Conservation (phyloP, 371 early-diverging fungal genomes). For the Mucor racemosus region DNA sequence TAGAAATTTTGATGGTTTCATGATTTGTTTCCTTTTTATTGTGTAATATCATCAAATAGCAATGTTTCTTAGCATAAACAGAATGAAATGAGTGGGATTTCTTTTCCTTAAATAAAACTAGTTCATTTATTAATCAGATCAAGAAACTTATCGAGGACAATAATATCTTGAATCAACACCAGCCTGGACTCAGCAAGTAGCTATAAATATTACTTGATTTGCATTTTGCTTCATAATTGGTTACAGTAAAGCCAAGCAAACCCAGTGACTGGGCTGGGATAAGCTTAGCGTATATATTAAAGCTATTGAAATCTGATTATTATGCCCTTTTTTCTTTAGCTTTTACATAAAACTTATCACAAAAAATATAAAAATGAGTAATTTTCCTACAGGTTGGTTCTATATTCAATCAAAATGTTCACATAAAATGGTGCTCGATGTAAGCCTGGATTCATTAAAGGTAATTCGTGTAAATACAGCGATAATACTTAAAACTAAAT, state of each 20-base stretch:
- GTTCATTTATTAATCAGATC: too few relatives aligned
- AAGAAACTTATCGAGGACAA: too few relatives aligned
- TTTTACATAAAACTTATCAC: not conserved
- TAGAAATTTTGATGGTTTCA: too few relatives aligned
- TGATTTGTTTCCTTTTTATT: too few relatives aligned
- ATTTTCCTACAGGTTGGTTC: constrained; percentile 56
- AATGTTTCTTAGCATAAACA: too few relatives aligned
- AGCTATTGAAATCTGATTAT: not conserved
- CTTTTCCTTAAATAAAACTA: too few relatives aligned
- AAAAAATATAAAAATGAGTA: constrained; percentile 31
- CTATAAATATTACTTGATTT: not conserved
- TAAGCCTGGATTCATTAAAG: constrained; percentile 46
- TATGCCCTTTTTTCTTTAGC: not conserved
- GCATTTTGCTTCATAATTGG: not conserved
- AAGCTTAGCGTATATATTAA: not conserved
- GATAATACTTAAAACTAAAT: not conserved
- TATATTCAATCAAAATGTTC: constrained; percentile 49
- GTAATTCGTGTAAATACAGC: constrained; percentile 16
- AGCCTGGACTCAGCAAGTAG: too few relatives aligned
- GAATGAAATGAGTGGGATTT: too few relatives aligned
- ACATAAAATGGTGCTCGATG: constrained; percentile 55
- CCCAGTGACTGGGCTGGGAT: not conserved
- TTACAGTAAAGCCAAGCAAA: not conserved
- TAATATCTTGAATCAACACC: too few relatives aligned
- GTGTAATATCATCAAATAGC: too few relatives aligned